Conservation (phyloP, 2,329 filamentous ascomycete genomes). For the Colletotrichum somersetense region DNA sequence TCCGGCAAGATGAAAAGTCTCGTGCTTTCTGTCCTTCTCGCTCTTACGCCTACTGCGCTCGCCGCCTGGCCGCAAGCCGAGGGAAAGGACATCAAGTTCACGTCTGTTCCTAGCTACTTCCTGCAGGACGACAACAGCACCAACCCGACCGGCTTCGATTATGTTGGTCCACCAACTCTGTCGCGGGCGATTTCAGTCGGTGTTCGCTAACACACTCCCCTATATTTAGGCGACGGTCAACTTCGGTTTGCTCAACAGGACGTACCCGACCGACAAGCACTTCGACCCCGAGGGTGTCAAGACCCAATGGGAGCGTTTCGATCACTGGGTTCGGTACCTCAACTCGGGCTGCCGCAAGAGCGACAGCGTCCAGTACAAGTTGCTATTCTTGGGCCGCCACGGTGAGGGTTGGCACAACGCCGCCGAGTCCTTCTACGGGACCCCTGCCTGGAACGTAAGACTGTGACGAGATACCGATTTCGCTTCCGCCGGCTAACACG, state of each 20-base stretch:
- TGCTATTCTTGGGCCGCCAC: slow-evolving; percentile 77
- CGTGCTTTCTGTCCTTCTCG: slow-evolving; percentile 47
- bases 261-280: slow-evolving; percentile 67
- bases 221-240: slow-evolving; percentile 66
- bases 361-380: slow-evolving; percentile 69
- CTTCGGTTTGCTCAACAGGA: slow-evolving; percentile 74
- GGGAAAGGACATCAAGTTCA: slow-evolving; percentile 66
- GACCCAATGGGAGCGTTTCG: slow-evolving; percentile 76
- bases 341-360: slow-evolving; percentile 57
- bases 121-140: slow-evolving; percentile 72
- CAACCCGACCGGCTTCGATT: slow-evolving; percentile 70
- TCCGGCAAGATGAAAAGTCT: slow-evolving; percentile 52
- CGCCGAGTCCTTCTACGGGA: slow-evolving; percentile 76
- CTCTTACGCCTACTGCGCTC: slow-evolving; percentile 47
- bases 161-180: slow-evolving; percentile 59
- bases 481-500: slow-evolving; percentile 36
- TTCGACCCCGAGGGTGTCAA: slow-evolving; percentile 55
- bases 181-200: background rate
- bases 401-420: slow-evolving; percentile 76
- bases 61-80: slow-evolving; percentile 51
- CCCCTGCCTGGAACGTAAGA: slow-evolving; percentile 75
- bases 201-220: slow-evolving; percentile 15
- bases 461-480: slow-evolving; percentile 20
- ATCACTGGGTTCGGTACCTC: slow-evolving; percentile 66
- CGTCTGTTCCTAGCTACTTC: slow-evolving; percentile 72